Evolutionary conservation across 164 flowering plant species (phyloP).

Genomic region (Tetracentron sinense): DNA sequence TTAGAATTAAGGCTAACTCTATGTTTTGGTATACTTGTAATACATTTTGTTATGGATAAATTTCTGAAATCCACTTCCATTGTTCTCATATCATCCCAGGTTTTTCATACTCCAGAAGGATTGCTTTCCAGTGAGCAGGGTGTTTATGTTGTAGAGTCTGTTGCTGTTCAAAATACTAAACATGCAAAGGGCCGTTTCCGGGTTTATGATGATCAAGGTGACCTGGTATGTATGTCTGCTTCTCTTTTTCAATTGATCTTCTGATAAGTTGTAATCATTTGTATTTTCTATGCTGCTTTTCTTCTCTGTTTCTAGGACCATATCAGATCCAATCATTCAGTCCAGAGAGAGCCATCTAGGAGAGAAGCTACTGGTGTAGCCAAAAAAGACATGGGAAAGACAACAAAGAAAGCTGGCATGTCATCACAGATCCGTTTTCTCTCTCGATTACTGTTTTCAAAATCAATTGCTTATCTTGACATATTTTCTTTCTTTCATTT

Average conservation of each 20-base stretch:
- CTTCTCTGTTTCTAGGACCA: slow-evolving; percentile 42
- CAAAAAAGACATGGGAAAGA: slow-evolving; percentile 67
- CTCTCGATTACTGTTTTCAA: not conserved
- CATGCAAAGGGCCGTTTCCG: slow-evolving; percentile 75
- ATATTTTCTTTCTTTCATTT: slow-evolving; percentile 5
- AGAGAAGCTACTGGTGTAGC: slow-evolving; percentile 47
- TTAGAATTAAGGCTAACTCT: too few relatives aligned
- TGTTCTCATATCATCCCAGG: slow-evolving; percentile 36
- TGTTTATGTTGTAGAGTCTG: slow-evolving; percentile 86
- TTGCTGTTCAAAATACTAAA: slow-evolving; percentile 49
- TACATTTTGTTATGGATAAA: too few relatives aligned
- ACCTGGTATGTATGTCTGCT: slow-evolving; percentile 26
- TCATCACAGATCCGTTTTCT: slow-evolving; percentile 5
- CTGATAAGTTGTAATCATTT: not conserved
- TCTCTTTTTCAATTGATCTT: not conserved
- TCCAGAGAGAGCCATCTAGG: slow-evolving; percentile 44
- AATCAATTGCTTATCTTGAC: not conserved
- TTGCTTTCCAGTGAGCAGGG: slow-evolving; percentile 91
- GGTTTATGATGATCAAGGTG: slow-evolving; percentile 51
- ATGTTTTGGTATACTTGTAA: too few relatives aligned
- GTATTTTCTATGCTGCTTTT: slow-evolving; percentile 3
- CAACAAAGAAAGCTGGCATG: slow-evolving; percentile 69
- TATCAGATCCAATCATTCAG: slow-evolving; percentile 43
- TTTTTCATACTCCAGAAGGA: slow-evolving; percentile 91
- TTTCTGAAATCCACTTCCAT: slow-evolving; percentile 1